Evolutionary conservation across 331 rosid genomes (phyloP).

Genomic region (Rhamnella rubrinervis): DNA sequence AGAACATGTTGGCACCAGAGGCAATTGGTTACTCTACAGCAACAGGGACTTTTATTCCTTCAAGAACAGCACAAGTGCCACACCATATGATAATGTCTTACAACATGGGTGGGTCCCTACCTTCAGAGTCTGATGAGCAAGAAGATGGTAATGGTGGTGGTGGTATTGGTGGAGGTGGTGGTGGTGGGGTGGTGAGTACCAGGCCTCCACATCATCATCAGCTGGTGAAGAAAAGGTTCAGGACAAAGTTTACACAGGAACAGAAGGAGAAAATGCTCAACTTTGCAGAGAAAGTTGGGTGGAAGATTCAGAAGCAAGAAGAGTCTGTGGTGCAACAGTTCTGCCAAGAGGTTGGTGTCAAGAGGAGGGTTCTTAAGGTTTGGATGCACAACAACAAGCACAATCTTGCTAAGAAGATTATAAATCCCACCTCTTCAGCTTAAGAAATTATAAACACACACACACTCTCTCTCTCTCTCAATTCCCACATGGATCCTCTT

Average conservation of each 20-base stretch:
- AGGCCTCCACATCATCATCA: slow-evolving; percentile 30
- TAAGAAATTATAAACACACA: not conserved
- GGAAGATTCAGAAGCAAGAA: slow-evolving; percentile 89
- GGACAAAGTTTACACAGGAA: slow-evolving; percentile 79
- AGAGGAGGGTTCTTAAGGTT: slow-evolving; percentile 82
- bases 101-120: slow-evolving; percentile 43
- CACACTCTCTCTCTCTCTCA: not conserved
- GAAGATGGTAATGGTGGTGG: slow-evolving; percentile 24
- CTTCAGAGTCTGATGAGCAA: slow-evolving; percentile 63
- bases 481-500: not conserved
- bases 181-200: slow-evolving; percentile 7
- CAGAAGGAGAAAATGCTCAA: slow-evolving; percentile 82
- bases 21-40: slow-evolving; percentile 43
- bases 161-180: slow-evolving; percentile 26
- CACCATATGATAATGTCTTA: slow-evolving; percentile 69
- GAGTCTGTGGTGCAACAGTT: slow-evolving; percentile 71
- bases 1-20: slow-evolving; percentile 30
- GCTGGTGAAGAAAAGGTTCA: slow-evolving; percentile 62
- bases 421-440: not conserved
- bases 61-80: slow-evolving; percentile 42
- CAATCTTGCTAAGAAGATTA: slow-evolving; percentile 54
- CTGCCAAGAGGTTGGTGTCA: slow-evolving; percentile 86
- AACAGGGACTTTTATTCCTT: slow-evolving; percentile 42
- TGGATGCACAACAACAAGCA: slow-evolving; percentile 97
- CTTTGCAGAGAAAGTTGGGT: slow-evolving; percentile 78